Evolutionary conservation across 192 early-diverging fungal species (phyloP), one percentile per base, ranked within the genome.

Genomic region (Rhizophagus clarus): DNA sequence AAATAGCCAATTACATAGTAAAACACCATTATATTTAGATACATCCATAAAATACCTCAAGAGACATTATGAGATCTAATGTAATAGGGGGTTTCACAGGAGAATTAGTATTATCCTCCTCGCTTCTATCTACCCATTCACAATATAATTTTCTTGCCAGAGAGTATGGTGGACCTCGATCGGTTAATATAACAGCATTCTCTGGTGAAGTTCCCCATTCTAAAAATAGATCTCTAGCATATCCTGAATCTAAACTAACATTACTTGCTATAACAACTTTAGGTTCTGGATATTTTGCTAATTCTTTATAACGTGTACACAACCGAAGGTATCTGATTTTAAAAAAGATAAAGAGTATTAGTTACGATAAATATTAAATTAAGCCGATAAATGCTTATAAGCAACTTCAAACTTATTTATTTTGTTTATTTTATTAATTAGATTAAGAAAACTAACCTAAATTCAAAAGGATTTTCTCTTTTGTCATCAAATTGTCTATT

Each of bases 201-300:
- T 61, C 61, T 37, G 82, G 37, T 3, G 76, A 82, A 74, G 81
- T 83, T 9, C 80, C 81, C 95, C 94, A 95, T 47, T 89, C 87
- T 60, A 92, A 80, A 76, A 99, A 93, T 42, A 97, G 83, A 34
- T 95, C 92, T 63, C 92, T 85, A 4, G 95, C 91, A 80, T 91
- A 95, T 31, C 98, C 97, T 47, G 89, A 88, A 4, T 95, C 93
- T 83, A 99, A 87, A 47, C 93, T 90, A n/a, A 90, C 79, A 37
- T 92, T 87, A 22, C 93, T 91, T 11, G 97, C 95, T 82, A 98
- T 82, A 6, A 99, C 93, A 4, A 99, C 93, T 80, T 95, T 96
- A 31, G 90, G 93, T 20, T 87, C 92, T 47, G 90, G 87, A 64
- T 90, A 87, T 74, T 90, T 85, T 66, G 93, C 89, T 24, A 94